Evolutionary conservation across 1,284 basidiomycete genomes (phyloP).

Genomic region (Fomes fomentarius): DNA sequence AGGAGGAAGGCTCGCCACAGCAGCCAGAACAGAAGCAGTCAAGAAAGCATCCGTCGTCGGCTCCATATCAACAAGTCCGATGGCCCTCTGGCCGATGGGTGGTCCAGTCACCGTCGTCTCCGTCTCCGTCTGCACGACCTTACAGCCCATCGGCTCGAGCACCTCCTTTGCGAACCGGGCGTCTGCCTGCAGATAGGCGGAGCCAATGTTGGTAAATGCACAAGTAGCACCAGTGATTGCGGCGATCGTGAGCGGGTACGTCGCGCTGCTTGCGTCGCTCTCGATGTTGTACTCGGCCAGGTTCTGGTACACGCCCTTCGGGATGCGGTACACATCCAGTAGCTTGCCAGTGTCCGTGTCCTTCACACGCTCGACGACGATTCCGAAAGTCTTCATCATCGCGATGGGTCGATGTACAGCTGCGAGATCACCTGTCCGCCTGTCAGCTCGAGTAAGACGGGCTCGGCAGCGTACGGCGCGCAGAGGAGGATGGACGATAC

Average conservation of each 20-base stretch:
- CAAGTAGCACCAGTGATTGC: slow-evolving; percentile 95
- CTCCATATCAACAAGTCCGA: slow-evolving; percentile 96
- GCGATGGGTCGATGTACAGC: slow-evolving; percentile 98
- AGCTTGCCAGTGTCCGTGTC: slow-evolving; percentile 65
- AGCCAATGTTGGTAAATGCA: slow-evolving; percentile 93
- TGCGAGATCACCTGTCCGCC: slow-evolving; percentile 97
- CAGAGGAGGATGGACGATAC: slow-evolving; percentile 96
- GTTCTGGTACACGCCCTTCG: slow-evolving; percentile 79
- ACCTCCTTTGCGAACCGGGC: slow-evolving; percentile 95
- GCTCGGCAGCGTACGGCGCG: slow-evolving; percentile 88
- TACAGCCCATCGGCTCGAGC: slow-evolving; percentile 94
- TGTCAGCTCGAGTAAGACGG: slow-evolving; percentile 87
- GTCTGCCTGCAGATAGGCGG: slow-evolving; percentile 92
- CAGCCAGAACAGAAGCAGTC: slow-evolving; percentile 91
- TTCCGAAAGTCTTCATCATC: slow-evolving; percentile 97
- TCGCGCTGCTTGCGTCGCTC: slow-evolving; percentile 94
- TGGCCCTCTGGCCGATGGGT: slow-evolving; percentile 75
- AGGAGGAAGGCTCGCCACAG: slow-evolving; percentile 71
- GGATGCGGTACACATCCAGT: slow-evolving; percentile 89
- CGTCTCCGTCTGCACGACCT: slow-evolving; percentile 84
- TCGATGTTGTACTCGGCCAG: slow-evolving; percentile 90
- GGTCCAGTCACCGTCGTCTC: slow-evolving; percentile 96
- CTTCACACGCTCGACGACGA: slow-evolving; percentile 74
- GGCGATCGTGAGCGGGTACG: slow-evolving; percentile 96
- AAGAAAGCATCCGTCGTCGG: slow-evolving; percentile 99